phyloP scores from a whole-genome alignment of 2,329 filamentous ascomycete genomes.

The Trichoderma breve region DNA sequence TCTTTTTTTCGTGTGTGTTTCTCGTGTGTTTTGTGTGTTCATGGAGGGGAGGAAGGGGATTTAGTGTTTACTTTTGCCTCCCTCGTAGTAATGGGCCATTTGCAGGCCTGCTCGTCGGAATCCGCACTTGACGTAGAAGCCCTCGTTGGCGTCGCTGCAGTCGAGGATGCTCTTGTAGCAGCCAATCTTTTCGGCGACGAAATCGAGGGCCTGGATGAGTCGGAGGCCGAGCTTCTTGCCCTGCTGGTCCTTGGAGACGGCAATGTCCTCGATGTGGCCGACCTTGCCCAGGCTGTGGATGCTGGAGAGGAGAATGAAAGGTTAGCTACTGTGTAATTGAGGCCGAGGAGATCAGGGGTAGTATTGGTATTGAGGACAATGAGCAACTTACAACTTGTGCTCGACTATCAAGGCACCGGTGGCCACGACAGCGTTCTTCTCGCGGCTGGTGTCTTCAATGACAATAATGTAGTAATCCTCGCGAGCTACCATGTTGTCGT shows the following conservation, averaged over 20 bases:
- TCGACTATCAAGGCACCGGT: constrained; percentile 89
- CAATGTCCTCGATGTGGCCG: constrained; percentile 97
- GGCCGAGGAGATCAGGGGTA: neutral
- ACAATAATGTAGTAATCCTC: constrained; percentile 84
- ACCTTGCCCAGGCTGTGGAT: constrained; percentile 80
- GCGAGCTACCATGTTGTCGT: constrained; percentile 73
- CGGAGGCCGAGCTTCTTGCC: constrained; percentile 93
- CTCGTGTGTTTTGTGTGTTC: neutral
- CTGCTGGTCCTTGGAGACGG: constrained; percentile 90
- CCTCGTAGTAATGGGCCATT: constrained; percentile 94
- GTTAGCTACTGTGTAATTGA: constrained; percentile 22
- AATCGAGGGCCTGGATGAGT: constrained; percentile 91
- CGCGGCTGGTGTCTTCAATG: constrained; percentile 66
- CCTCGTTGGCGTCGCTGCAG: constrained; percentile 93
- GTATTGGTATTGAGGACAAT: neutral
- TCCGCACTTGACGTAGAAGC: constrained; percentile 97
- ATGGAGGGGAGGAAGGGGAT: neutral
- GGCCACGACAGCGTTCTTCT: constrained; percentile 69
- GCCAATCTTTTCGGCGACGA: constrained; percentile 79
- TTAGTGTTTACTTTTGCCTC: constrained; percentile 47
- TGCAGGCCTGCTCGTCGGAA: constrained; percentile 89
- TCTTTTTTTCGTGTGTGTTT: neutral
- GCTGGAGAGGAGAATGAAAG: constrained; percentile 39
- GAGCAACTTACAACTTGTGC: constrained; percentile 73
- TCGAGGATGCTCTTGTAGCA: constrained; percentile 98